Base-by-base conservation (phyloP, 225 moss, liverwort and hornwort genomes). In the Physcomitrellopsis africana region DNA sequence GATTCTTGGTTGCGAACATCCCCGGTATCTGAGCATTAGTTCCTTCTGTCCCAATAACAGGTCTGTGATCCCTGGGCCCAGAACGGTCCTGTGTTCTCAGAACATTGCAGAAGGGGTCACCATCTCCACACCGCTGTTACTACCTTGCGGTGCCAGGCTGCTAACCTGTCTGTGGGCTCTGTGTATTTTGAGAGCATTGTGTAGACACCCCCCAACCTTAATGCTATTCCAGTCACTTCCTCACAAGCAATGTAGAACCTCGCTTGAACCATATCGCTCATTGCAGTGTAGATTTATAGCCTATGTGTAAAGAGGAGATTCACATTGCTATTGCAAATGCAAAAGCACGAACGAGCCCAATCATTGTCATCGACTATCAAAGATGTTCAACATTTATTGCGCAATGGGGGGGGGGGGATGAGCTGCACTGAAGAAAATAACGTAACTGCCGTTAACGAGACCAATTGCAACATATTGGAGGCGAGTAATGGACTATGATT, bases 71-170 rank as follows among this genome's bases (percentile, higher is more conserved):
- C 32, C 3, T 7, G 32, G 32, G 32, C 2, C 29, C 4, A 29
- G 81, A 85, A 2, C 27, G 53, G 51, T 81, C 67, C 58, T 77
- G 61, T 0, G 73, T 43, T 17, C 72, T 76, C 10, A 46, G 75
- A 26, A 71, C 45, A 12, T 67, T 76, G 8, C 72, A 72, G 60
- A 81, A 61, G 10, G 72, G 61, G 12, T 81, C 67, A 37, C 60
- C 80, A 70, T 7, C 70, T 70, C 70, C 18, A 22, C 29, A 0
- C 70, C 1, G 60, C 23, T 19, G 15, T 23, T 67, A 51, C 51
- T 63, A 3, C 80, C 80, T 74, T 71, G 70, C 44, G 76, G 81
- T 8, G 79, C 79, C 82, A 73, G 27, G 76, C 66, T 51, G 60
- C 82, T 17, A 65, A 72, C 61, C 68, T 16, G 49, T 75, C 69